Evolutionary conservation across 1,284 basidiomycete species (phyloP).

Genomic region (Pseudozyma sp.): DNA sequence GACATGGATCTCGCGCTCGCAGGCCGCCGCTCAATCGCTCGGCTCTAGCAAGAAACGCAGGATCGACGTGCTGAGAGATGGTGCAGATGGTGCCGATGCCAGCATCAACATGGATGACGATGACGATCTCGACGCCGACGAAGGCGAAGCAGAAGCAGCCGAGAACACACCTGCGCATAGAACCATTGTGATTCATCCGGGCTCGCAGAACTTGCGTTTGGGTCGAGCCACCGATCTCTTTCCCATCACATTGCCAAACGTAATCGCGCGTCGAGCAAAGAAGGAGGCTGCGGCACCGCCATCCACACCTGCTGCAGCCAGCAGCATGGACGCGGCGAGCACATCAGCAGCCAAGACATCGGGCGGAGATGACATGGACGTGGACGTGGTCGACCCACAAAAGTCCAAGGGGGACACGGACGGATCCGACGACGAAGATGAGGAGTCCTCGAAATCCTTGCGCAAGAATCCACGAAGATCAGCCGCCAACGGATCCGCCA

Average conservation of each 20-base stretch:
- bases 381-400: constrained; percentile 21
- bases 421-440: background rate
- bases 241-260: constrained; percentile 79
- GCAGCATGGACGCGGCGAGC: background rate
- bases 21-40: constrained; percentile 24
- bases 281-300: constrained; percentile 5
- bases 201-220: constrained; percentile 85
- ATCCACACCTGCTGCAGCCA: background rate
- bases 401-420: background rate
- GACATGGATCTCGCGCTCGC: constrained; percentile 60
- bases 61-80: constrained; percentile 26
- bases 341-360: background rate
- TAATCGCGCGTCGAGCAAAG: constrained; percentile 74
- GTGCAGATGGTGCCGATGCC: constrained; percentile 18
- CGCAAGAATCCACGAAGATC: constrained; percentile 35
- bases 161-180: constrained; percentile 44
- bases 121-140: constrained; percentile 40
- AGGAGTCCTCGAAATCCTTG: background rate
- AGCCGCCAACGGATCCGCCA: constrained; percentile 9
- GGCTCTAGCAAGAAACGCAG: constrained; percentile 38
- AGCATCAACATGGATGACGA: constrained; percentile 38
- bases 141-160: constrained; percentile 38
- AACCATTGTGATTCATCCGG: constrained; percentile 89
- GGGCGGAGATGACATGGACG: constrained; percentile 10
- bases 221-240: constrained; percentile 89